Percentiles rank a stretch among this genome's conserved stretches.
phyloP scores from a whole-genome alignment of 371 early-diverging fungal genomes.

The Mucor piriformis region DNA sequence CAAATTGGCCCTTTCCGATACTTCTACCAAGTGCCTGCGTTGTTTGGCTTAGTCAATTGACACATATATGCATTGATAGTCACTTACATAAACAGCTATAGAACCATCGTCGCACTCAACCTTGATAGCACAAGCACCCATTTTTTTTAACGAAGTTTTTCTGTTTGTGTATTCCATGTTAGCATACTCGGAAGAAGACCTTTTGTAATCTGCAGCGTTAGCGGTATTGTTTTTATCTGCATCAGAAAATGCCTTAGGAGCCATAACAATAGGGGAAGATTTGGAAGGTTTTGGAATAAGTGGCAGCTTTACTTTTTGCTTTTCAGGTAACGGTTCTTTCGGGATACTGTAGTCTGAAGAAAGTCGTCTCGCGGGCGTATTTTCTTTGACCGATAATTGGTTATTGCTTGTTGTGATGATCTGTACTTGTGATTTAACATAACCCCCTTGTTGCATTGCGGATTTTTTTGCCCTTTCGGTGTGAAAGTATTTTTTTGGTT shows the following conservation, averaged over 20 bases:
- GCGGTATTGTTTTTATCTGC: not conserved
- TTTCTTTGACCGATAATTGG: not conserved
- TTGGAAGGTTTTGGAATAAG: slow-evolving; percentile 17
- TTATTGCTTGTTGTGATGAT: slow-evolving; percentile 13
- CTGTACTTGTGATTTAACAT: slow-evolving; percentile 20
- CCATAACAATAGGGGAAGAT: slow-evolving; percentile 16
- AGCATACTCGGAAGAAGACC: not conserved
- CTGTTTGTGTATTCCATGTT: slow-evolving; percentile 5
- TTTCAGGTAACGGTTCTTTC: not conserved
- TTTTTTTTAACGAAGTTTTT: slow-evolving; percentile 31
- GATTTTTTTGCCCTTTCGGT: not conserved
- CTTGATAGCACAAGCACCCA: slow-evolving; percentile 23
- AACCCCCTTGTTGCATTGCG: not conserved
- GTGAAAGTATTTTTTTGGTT: not conserved
- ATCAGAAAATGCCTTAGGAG: not conserved
- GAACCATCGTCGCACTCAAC: slow-evolving; percentile 22
- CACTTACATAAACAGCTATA: slow-evolving; percentile 29
- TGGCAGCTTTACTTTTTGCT: not conserved
- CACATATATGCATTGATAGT: too few species aligned
- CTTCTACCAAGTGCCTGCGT: slow-evolving; percentile 83
- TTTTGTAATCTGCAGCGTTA: not conserved
- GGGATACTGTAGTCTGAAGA: slow-evolving; percentile 1
- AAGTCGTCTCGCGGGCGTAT: not conserved
- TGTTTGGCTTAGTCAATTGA: too few species aligned
- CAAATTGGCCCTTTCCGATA: slow-evolving; percentile 93